Percentiles rank a stretch among this genome's conserved stretches.
phyloP scores from a whole-genome alignment of 768 basidiomycete genomes.

The Gelatoporia subvermispora region DNA sequence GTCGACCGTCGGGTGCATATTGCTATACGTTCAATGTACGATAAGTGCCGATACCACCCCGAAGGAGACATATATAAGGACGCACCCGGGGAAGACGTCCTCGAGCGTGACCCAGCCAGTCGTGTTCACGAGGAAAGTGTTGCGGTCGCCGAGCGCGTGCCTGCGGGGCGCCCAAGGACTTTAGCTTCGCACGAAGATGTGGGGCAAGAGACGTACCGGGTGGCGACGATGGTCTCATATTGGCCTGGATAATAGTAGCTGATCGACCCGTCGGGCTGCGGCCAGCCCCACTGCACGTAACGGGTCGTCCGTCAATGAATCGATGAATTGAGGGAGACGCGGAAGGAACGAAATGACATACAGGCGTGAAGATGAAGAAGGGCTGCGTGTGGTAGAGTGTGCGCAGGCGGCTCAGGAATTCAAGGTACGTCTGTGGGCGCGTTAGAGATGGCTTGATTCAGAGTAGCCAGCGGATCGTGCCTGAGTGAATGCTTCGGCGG shows the following conservation, averaged over 20 bases:
- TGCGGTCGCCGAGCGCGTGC: slow-evolving; percentile 38
- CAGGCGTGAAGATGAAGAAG: slow-evolving; percentile 51
- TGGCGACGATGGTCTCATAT: slow-evolving; percentile 42
- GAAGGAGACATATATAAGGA: neutral
- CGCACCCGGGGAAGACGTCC: slow-evolving; percentile 46
- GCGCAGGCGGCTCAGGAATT: slow-evolving; percentile 42
- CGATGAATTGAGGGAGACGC: neutral
- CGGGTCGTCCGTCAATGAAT: neutral
- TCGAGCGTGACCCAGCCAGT: slow-evolving; percentile 50
- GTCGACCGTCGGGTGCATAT: slow-evolving; percentile 42
- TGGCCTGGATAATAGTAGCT: slow-evolving; percentile 42
- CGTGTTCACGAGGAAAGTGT: slow-evolving; percentile 50
- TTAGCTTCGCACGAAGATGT: neutral
- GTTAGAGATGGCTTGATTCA: neutral
- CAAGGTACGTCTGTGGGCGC: slow-evolving; percentile 39
- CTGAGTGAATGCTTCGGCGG: slow-evolving; percentile 38
- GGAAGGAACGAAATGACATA: no score
- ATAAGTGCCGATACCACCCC: neutral
- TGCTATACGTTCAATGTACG: slow-evolving; percentile 25
- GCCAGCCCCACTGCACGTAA: slow-evolving; percentile 49
- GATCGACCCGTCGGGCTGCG: slow-evolving; percentile 40
- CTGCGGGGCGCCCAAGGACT: slow-evolving; percentile 18
- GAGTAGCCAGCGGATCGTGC: slow-evolving; percentile 18
- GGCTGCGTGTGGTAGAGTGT: slow-evolving; percentile 39
- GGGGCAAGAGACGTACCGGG: slow-evolving; percentile 23